phyloP scores from a whole-genome alignment of 1,139 yeast species.

The Suhomyces guaymorum region DNA sequence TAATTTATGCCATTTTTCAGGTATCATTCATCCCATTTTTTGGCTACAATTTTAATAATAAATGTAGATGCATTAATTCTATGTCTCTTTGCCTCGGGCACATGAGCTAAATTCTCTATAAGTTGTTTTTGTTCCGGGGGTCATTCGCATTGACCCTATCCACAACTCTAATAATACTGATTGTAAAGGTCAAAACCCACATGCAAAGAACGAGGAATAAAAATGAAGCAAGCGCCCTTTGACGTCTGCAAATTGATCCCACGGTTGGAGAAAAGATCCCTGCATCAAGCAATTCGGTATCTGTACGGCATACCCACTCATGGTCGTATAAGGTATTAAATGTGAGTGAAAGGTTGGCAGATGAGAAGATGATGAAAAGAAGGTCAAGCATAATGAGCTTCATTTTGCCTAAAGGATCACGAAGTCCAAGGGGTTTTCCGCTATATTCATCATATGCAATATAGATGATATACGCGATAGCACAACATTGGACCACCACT shows the following conservation, averaged over 20 bases:
- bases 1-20: no score
- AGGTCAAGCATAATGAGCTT: constrained; percentile 76
- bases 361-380: constrained; percentile 85
- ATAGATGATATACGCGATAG: constrained; percentile 73
- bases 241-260: constrained; percentile 68
- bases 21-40: no score
- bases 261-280: constrained; percentile 34
- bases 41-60: no score
- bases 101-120: background rate
- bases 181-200: constrained; percentile 86
- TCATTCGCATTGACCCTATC: constrained; percentile 52
- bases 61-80: no score
- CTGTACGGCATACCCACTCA: constrained; percentile 73
- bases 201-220: constrained; percentile 70
- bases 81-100: no score
- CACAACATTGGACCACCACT: constrained; percentile 76
- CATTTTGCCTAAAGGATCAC: constrained; percentile 82
- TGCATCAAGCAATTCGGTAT: constrained; percentile 25
- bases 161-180: constrained; percentile 81
- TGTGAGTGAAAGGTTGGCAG: constrained; percentile 83
- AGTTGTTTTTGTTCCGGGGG: constrained; percentile 10
- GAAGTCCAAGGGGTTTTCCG: constrained; percentile 86
- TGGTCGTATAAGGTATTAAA: constrained; percentile 80
- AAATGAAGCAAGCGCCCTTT: constrained; percentile 75
- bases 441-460: constrained; percentile 89